Evolutionary conservation across 345 rosid genomes (phyloP), one percentile per base, ranked within the genome.

Genomic region (Linum lewisii): DNA sequence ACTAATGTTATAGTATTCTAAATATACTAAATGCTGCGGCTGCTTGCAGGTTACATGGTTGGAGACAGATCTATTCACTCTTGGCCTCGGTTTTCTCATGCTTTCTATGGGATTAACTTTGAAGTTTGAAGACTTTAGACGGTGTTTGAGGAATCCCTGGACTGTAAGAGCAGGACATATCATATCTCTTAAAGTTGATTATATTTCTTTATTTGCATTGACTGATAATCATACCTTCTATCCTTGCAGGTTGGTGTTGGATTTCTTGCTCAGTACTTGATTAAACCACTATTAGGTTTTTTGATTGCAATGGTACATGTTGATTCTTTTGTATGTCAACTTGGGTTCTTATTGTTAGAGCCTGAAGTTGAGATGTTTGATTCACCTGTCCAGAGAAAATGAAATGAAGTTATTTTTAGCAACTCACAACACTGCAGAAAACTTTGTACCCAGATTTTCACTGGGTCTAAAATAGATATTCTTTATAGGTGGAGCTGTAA

Each of bases 101-200:
- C 95, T 88, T 59, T 93, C 97, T 59, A 93, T 93, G 99, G 99
- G 95, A 60, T 77, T 93, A 73, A 93, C 95, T 24, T 73, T 88
- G 79, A 88, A 84, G 1, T 93, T 93, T 68, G 94, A 88, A 57
- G 94, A 93, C 73, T 93, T 93, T 74, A 81, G 85, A 74, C 69
- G 88, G 52, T 88, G 99, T 70, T 77, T 88, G 63, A 84, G 88
- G 65, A 93, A 93, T 63, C 99, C 94, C 29, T 89, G 99, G 97
- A 93, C 99, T 76, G 91, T 93, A 82, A 81, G 90, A 60, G 16
- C 15, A 42, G 47, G 47, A 42, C 14, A 1, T 42, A 42, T 11
- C 18, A 42, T 6, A 6, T 42, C 14, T 8, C 3, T 42, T 20
- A 18, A 21, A 16, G 3, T 6, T 49, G 7, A 21, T 18, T 16